phyloP scores from a whole-genome alignment of 2,329 filamentous ascomycete genomes.

The Aspergillus eucalypticola region DNA sequence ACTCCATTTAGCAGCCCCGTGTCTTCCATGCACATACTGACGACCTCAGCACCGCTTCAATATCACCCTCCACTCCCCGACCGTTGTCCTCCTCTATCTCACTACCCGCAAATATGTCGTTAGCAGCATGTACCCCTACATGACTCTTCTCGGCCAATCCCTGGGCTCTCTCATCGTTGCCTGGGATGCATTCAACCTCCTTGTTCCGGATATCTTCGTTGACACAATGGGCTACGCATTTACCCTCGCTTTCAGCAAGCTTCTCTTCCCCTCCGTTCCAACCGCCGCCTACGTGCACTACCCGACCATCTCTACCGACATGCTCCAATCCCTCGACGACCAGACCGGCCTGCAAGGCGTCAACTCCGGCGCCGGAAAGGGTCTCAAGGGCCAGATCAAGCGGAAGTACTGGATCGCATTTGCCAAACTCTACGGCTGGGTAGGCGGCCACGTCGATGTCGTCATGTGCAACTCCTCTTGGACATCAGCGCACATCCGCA shows the following conservation, averaged over 20 bases:
- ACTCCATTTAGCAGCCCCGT: background rate
- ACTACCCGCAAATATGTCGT: slow-evolving; percentile 84
- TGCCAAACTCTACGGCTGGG: slow-evolving; percentile 75
- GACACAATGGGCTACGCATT: slow-evolving; percentile 99
- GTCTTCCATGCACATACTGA: background rate
- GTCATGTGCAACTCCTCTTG: slow-evolving; percentile 98
- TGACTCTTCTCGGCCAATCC: slow-evolving; percentile 93
- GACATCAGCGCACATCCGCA: slow-evolving; percentile 81
- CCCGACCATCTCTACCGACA: slow-evolving; percentile 96
- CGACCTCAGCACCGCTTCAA: slow-evolving; percentile 76
- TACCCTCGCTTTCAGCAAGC: slow-evolving; percentile 75
- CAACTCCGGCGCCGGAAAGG: slow-evolving; percentile 79
- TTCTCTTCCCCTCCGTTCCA: slow-evolving; percentile 76
- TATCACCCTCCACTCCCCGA: slow-evolving; percentile 80
- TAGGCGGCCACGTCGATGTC: slow-evolving; percentile 81
- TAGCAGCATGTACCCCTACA: slow-evolving; percentile 82
- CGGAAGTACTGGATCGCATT: slow-evolving; percentile 84
- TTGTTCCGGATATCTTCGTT: slow-evolving; percentile 90
- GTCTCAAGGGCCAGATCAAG: slow-evolving; percentile 70
- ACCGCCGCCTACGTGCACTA: slow-evolving; percentile 97
- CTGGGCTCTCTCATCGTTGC: slow-evolving; percentile 83
- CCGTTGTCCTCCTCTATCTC: slow-evolving; percentile 85
- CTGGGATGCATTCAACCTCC: slow-evolving; percentile 87
- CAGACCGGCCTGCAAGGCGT: slow-evolving; percentile 66
- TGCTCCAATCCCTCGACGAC: slow-evolving; percentile 81